A percentile compares a stretch with the other conserved stretches of the same genome.
phyloP scores from a whole-genome alignment of 1,139 yeast species.

The Hyphopichia wangnamkhiaoensis region DNA sequence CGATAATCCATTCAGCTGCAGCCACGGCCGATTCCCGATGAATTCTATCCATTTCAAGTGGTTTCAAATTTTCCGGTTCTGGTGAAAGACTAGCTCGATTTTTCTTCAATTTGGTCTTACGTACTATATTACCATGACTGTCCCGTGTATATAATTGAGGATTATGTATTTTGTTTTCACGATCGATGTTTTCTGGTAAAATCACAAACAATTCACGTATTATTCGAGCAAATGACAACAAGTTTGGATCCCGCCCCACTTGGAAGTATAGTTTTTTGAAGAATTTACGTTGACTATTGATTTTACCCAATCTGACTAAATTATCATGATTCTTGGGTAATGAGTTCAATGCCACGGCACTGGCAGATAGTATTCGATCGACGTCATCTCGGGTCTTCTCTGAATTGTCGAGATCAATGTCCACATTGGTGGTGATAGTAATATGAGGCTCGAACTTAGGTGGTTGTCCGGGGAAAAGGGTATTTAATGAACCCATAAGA shows the following conservation, averaged over 20 bases:
- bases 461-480: conserved; percentile 71
- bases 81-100: conserved; percentile 10
- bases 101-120: conserved; percentile 27
- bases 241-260: conserved; percentile 54
- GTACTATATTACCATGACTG: conserved; percentile 31
- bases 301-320: conserved; percentile 40
- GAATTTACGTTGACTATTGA: conserved; percentile 44
- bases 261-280: conserved; percentile 68
- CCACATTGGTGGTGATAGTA: conserved; percentile 66
- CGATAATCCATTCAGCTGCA: conserved; percentile 56
- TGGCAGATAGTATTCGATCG: conserved; percentile 60
- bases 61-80: conserved; percentile 13
- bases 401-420: conserved; percentile 37
- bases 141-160: conserved; percentile 45
- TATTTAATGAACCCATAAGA: conserved; percentile 63
- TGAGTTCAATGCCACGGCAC: conserved; percentile 62
- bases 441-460: conserved; percentile 73
- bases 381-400: conserved; percentile 54
- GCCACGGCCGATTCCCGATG: conserved; percentile 33
- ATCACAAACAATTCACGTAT: conserved; percentile 69
- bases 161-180: conserved; percentile 35
- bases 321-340: conserved; percentile 39
- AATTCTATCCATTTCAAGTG: conserved; percentile 27
- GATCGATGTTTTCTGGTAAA: conserved; percentile 38
- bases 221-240: conserved; percentile 66